phyloP scores from a whole-genome alignment of 2,329 filamentous ascomycete species.

The Pseudocercospora pini-densiflorae region DNA sequence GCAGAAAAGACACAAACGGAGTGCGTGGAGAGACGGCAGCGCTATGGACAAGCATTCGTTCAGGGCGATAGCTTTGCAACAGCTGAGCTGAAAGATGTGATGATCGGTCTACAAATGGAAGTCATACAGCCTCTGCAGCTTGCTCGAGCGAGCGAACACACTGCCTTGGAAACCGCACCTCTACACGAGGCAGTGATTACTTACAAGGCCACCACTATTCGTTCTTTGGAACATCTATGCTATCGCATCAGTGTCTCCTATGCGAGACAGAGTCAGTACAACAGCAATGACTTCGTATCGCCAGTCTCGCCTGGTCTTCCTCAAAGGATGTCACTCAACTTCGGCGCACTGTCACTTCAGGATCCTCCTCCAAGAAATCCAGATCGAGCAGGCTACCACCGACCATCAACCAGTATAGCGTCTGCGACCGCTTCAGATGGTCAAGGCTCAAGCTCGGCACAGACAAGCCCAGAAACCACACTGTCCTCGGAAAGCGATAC shows the following conservation, averaged over 20 bases:
- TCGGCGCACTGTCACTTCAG: not conserved
- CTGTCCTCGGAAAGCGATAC: not conserved
- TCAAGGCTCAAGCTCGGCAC: not conserved
- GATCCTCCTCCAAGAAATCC: not conserved
- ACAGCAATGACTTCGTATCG: not conserved
- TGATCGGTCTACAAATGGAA: conserved; percentile 47
- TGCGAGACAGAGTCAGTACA: not conserved
- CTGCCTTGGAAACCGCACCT: conserved; percentile 40
- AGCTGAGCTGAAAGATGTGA: conserved; percentile 38
- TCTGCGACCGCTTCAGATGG: not conserved
- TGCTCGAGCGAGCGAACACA: conserved; percentile 41
- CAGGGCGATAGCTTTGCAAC: conserved; percentile 45
- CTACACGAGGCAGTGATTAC: conserved; percentile 43
- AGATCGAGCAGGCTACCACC: not conserved
- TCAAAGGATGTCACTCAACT: not conserved
- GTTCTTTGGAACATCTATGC: conserved; percentile 41
- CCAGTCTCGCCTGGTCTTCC: not conserved
- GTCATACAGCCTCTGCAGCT: conserved; percentile 46
- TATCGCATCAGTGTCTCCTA: conserved; percentile 7
- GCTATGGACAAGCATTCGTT: conserved; percentile 43
- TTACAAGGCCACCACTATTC: conserved; percentile 19
- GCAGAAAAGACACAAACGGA: conserved; percentile 42
- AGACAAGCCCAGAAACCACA: conserved; percentile 1
- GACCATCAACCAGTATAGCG: not conserved
- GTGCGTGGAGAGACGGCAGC: conserved; percentile 41